Evolutionary conservation across 2,329 filamentous ascomycete genomes (phyloP).

Genomic region (Penicillium concentricum): DNA sequence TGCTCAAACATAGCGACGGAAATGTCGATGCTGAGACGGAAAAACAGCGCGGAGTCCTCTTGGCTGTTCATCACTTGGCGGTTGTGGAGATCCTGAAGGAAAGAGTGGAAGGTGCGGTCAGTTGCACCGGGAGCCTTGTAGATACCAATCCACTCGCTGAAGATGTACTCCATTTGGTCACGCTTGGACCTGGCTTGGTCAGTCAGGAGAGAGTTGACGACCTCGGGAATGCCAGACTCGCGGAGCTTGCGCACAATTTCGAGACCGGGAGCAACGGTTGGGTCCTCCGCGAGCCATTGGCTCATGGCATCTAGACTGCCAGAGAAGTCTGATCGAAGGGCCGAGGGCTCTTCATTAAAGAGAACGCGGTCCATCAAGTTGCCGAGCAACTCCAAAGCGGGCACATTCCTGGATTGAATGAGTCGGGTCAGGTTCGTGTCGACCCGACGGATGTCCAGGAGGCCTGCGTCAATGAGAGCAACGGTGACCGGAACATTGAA

Average conservation of each 20-base stretch:
- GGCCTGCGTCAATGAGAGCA: slow-evolving; percentile 57
- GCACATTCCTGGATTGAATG: slow-evolving; percentile 67
- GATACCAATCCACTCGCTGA: slow-evolving; percentile 90
- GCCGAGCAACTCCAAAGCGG: slow-evolving; percentile 75
- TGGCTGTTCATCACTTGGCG: slow-evolving; percentile 69
- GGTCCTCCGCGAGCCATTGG: slow-evolving; percentile 75
- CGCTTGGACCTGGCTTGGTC: slow-evolving; percentile 61
- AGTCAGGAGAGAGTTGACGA: slow-evolving; percentile 54
- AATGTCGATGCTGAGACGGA: slow-evolving; percentile 76
- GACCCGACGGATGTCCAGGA: slow-evolving; percentile 63
- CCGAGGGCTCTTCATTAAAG: slow-evolving; percentile 72
- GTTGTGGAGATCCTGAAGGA: slow-evolving; percentile 80
- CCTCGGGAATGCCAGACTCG: slow-evolving; percentile 56
- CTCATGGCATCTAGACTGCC: slow-evolving; percentile 78
- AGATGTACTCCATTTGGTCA: slow-evolving; percentile 90
- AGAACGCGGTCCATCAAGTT: slow-evolving; percentile 76
- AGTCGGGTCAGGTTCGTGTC: slow-evolving; percentile 72
- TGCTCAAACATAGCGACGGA: slow-evolving; percentile 78
- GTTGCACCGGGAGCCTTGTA: slow-evolving; percentile 74
- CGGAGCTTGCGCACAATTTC: slow-evolving; percentile 67
- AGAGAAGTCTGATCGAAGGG: slow-evolving; percentile 81
- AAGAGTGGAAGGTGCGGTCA: slow-evolving; percentile 69
- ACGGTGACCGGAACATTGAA: slow-evolving; percentile 63
- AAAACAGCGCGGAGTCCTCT: slow-evolving; percentile 76
- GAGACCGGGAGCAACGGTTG: slow-evolving; percentile 63